Conservation (phyloP, 2,329 filamentous ascomycete species). For the Immersiporthe knoxdaviesiana region DNA sequence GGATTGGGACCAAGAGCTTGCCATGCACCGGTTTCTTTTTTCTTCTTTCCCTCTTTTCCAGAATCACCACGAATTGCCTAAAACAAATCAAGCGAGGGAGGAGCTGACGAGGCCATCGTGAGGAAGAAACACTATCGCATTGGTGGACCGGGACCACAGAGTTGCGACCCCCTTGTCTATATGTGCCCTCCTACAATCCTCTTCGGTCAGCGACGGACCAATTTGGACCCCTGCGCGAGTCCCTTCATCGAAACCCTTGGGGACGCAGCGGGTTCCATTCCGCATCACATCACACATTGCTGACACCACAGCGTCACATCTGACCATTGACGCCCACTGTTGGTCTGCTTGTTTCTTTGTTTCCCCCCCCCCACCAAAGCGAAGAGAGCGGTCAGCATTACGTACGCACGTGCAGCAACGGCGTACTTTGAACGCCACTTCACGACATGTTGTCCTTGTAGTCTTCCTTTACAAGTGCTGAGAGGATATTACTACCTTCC, state of each 20-base stretch:
- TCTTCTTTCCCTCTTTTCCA: neutral
- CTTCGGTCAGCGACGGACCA: conserved; percentile 20
- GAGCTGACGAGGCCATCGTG: conserved; percentile 10
- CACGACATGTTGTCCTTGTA: neutral
- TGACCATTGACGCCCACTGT: neutral
- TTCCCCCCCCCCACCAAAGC: neutral
- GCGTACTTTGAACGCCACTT: neutral
- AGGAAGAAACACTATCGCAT: neutral
- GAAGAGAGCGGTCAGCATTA: neutral
- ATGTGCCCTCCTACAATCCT: conserved; percentile 8
- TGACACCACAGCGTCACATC: neutral
- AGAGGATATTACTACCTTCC: neutral
- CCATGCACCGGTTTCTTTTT: too few relatives aligned
- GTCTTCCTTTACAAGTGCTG: neutral
- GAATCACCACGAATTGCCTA: neutral
- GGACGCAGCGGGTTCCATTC: neutral
- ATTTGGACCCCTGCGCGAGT: conserved; percentile 7
- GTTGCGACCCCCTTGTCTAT: conserved; percentile 2
- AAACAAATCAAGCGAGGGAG: neutral
- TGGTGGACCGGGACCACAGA: conserved; percentile 4
- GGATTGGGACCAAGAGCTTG: neutral
- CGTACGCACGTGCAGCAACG: neutral
- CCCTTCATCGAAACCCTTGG: neutral
- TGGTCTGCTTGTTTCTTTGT: too few relatives aligned
- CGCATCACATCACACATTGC: neutral